Conservation (phyloP, 176 grass and related monocot species). For the Tuctoria greenei region DNA sequence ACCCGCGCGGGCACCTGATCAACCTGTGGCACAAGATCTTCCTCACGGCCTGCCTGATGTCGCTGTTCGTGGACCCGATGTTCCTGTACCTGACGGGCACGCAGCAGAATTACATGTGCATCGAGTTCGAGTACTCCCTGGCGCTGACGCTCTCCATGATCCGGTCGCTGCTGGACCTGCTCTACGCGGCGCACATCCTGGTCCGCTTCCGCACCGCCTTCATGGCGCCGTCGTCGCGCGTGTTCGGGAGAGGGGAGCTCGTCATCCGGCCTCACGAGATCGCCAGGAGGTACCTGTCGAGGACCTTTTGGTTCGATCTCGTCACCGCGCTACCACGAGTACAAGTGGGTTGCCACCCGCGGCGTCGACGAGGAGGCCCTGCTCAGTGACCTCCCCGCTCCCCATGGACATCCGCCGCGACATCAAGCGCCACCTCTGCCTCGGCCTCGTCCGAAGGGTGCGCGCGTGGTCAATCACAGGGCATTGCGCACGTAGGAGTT, state of each 20-base stretch:
- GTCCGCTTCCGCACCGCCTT: slow-evolving; percentile 82
- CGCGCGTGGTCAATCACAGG: too few species aligned
- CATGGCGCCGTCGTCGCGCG: slow-evolving; percentile 86
- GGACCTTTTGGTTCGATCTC: slow-evolving; percentile 73
- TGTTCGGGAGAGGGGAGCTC: slow-evolving; percentile 90
- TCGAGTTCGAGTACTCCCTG: slow-evolving; percentile 50
- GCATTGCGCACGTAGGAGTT: too few species aligned
- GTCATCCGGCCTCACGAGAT: slow-evolving; percentile 79
- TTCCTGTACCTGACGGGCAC: slow-evolving; percentile 83
- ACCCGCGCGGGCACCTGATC: slow-evolving; percentile 63
- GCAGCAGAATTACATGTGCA: slow-evolving; percentile 45
- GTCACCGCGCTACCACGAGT: slow-evolving; percentile 86
- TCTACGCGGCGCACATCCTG: slow-evolving; percentile 80
- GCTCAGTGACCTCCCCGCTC: slow-evolving; percentile 68
- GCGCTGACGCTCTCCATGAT: slow-evolving; percentile 55
- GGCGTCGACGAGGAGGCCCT: slow-evolving; percentile 86
- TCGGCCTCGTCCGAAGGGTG: slow-evolving; percentile 64
- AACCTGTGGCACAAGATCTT: slow-evolving; percentile 86
- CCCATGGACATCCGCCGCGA: slow-evolving; percentile 81
- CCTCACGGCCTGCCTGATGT: slow-evolving; percentile 59
- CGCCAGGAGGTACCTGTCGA: slow-evolving; percentile 59
- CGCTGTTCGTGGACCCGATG: slow-evolving; percentile 89
- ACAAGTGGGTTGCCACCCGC: slow-evolving; percentile 75
- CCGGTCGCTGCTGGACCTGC: slow-evolving; percentile 66
- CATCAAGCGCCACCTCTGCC: slow-evolving; percentile 94